These are phyloP conservation scores for Fusarium lyarnte DNA, from an alignment of 2,329 filamentous ascomycete species.

Conservation along the genomic window DNA sequence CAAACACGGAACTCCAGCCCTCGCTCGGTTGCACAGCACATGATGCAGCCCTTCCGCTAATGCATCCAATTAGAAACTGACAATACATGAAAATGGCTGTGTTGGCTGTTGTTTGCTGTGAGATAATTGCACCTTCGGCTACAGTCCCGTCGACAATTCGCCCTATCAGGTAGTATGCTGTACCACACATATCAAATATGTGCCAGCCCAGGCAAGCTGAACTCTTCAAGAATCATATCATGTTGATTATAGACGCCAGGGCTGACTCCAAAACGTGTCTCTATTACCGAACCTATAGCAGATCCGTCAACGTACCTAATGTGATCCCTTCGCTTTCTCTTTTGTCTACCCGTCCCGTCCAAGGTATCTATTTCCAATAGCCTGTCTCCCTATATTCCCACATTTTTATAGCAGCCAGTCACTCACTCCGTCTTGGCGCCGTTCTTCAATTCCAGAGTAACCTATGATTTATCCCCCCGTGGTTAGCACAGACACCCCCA, in stretches of 20 bases:
- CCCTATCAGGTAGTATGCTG: not conserved
- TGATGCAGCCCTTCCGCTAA: slow-evolving; percentile 5
- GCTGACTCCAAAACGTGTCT: slow-evolving; percentile 2
- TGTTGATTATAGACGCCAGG: not conserved
- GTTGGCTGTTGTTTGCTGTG: not conserved
- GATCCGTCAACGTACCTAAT: not conserved
- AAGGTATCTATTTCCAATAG: not conserved
- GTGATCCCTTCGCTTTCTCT: not conserved
- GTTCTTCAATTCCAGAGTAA: slow-evolving; percentile 42
- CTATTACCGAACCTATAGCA: not conserved
- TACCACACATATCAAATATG: not conserved
- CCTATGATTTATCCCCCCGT: slow-evolving; percentile 21
- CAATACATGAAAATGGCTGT: not conserved
- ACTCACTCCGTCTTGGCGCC: slow-evolving; percentile 27
- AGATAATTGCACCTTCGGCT: not conserved
- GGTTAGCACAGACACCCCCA: not conserved
- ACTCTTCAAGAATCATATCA: not conserved
- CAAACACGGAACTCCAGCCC: slow-evolving; percentile 3
- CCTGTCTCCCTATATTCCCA: not conserved
- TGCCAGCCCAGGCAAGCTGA: not conserved
- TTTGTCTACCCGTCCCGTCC: slow-evolving; percentile 13
- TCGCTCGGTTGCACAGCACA: slow-evolving; percentile 2
- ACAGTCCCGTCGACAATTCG: not conserved
- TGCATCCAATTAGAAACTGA: not conserved
- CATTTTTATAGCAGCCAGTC: slow-evolving; percentile 6